Percentiles rank a stretch among this genome's conserved stretches.
These are phyloP conservation scores for Circinella minor DNA, from an alignment of 371 early-diverging fungal species.

Conservation along the genomic window DNA sequence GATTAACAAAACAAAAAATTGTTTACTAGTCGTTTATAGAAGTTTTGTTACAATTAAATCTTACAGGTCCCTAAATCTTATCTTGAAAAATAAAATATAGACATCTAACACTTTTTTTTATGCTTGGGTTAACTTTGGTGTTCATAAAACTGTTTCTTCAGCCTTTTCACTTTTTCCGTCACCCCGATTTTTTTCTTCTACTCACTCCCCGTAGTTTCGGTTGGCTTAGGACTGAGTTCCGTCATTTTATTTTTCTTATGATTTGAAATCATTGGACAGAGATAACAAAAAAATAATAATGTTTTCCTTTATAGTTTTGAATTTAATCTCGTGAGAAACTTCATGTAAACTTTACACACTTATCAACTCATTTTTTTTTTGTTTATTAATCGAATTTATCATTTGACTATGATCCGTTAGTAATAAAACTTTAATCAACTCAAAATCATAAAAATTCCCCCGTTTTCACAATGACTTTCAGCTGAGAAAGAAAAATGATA, in stretches of 20 bases:
- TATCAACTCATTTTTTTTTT: no score
- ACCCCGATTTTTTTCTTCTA: neutral
- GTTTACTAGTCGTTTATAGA: no score
- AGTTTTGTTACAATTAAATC: neutral
- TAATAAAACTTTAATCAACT: no score
- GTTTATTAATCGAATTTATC: no score
- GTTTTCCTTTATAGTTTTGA: neutral
- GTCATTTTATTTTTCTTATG: neutral
- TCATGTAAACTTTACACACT: conserved; percentile 5
- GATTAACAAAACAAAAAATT: no score
- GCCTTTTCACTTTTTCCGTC: no score
- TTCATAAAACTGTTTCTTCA: no score
- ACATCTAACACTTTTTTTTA: neutral
- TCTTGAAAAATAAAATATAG: conserved; percentile 1
- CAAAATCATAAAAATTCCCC: no score
- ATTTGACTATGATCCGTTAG: no score
- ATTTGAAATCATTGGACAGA: neutral
- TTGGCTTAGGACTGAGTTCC: neutral
- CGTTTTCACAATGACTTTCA: no score
- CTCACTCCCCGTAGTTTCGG: conserved; percentile 5
- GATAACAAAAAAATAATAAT: neutral
- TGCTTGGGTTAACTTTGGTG: no score
- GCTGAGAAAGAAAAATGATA: no score
- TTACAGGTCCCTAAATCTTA: conserved; percentile 3
- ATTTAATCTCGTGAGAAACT: conserved; percentile 2